phyloP scores from a whole-genome alignment of 2,329 filamentous ascomycete genomes.

The Nectriaceae sp. region DNA sequence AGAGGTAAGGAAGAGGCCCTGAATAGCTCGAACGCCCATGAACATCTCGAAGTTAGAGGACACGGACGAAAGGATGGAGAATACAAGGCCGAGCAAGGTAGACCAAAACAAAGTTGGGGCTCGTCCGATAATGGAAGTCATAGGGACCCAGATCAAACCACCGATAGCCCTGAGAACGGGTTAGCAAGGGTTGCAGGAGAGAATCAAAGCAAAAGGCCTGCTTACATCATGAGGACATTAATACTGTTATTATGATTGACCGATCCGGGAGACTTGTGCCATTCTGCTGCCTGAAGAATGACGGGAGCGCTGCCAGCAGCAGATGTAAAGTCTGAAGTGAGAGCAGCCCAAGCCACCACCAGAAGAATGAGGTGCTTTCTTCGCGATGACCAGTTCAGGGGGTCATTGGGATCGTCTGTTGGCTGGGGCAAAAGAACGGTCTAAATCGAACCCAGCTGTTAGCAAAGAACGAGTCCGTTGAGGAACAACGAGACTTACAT shows the following conservation, averaged over 20 bases:
- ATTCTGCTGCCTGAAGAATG: constrained; percentile 18
- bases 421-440: constrained; percentile 22
- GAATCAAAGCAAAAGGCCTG: not conserved
- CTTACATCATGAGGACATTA: constrained; percentile 10
- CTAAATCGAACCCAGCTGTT: no score
- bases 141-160: constrained; percentile 17
- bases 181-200: no score
- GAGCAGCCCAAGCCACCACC: constrained; percentile 17
- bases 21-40: constrained; percentile 13
- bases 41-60: constrained; percentile 14
- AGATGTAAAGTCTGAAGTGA: constrained; percentile 19
- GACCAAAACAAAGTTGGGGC: constrained; percentile 21
- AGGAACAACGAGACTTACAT: constrained; percentile 6
- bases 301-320: constrained; percentile 19
- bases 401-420: constrained; percentile 13
- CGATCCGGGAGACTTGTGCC: constrained; percentile 7
- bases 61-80: constrained; percentile 12
- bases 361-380: constrained; percentile 24
- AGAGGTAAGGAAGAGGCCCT: constrained; percentile 49
- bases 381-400: constrained; percentile 20
- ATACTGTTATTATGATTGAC: constrained; percentile 21
- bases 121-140: constrained; percentile 20
- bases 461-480: not conserved
- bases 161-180: constrained; percentile 5
- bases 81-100: constrained; percentile 16